Percentiles rank a stretch among this genome's conserved stretches.
Conservation (phyloP, 805 yeast species). For the Starmerella etchellsii region DNA sequence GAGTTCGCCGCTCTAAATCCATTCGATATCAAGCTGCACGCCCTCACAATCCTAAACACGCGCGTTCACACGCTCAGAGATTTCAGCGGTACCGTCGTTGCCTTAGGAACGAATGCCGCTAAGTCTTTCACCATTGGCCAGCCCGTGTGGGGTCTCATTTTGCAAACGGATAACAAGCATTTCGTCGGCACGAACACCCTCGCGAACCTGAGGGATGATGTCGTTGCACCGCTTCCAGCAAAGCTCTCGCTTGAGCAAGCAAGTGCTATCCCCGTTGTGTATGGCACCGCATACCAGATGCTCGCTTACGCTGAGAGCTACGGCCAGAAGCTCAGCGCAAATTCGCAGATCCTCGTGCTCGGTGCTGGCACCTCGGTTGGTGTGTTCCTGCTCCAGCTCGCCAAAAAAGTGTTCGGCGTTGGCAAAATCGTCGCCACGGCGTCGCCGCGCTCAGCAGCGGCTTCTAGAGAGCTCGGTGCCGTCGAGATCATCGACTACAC, state of each 20-base stretch:
- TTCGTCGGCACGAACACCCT: constrained; percentile 23
- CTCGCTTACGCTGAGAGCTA: constrained; percentile 24
- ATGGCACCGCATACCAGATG: constrained; percentile 45
- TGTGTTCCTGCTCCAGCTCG: constrained; percentile 40
- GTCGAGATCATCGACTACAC: constrained; percentile 31
- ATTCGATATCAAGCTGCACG: constrained; percentile 43
- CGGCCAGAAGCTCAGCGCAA: constrained; percentile 26
- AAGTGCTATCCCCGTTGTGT: constrained; percentile 51
- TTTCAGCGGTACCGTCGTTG: constrained; percentile 46
- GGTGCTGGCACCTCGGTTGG: constrained; percentile 74
- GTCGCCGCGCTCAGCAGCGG: constrained; percentile 36
- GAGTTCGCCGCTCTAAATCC: constrained; percentile 52
- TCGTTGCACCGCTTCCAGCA: constrained; percentile 34
- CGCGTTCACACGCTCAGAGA: constrained; percentile 55
- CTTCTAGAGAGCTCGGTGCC: constrained; percentile 43
- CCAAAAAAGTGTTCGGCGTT: constrained; percentile 38
- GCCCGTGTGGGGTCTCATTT: constrained; percentile 45
- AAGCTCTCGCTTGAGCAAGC: constrained; percentile 42
- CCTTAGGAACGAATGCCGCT: constrained; percentile 38
- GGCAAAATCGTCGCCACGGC: constrained; percentile 46
- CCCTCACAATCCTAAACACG: constrained; percentile 8
- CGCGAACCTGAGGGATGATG: constrained; percentile 17
- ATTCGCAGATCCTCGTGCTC: constrained; percentile 42
- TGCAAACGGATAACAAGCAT: background rate
- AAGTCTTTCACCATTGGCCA: constrained; percentile 42